Conservation (phyloP, 768 basidiomycete genomes). For the Mycena belliarum region DNA sequence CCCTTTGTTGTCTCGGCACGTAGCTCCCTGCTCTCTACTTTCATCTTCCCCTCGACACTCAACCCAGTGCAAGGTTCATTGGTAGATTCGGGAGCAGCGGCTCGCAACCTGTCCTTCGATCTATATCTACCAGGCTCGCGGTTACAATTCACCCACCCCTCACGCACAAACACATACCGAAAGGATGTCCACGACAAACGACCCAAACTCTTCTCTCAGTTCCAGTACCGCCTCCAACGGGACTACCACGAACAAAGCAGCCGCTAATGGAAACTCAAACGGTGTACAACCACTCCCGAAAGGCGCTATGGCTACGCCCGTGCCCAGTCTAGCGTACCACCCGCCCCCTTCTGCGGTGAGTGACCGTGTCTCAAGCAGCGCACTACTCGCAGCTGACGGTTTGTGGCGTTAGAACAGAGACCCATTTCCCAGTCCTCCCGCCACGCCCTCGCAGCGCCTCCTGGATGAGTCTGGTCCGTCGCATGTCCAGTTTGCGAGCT, state of each 20-base stretch:
- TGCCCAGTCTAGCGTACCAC: conserved; percentile 4
- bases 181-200: neutral
- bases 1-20: conserved; percentile 5
- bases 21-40: neutral
- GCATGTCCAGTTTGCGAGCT: conserved; percentile 22
- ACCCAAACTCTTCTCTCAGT: neutral
- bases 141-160: too few species aligned
- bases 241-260: neutral
- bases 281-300: conserved; percentile 15
- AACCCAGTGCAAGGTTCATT: neutral
- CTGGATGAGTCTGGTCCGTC: conserved; percentile 12
- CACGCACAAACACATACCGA: neutral
- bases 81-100: neutral
- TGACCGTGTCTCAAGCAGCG: neutral
- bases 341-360: conserved; percentile 11
- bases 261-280: neutral
- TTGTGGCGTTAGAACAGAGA: neutral
- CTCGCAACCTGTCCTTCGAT: neutral
- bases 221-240: neutral
- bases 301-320: conserved; percentile 17
- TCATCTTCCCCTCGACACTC: conserved; percentile 4
- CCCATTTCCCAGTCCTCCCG: conserved; percentile 8
- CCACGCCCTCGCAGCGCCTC: conserved; percentile 19
- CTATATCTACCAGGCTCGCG: neutral
- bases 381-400: neutral